These are phyloP conservation scores for Musa balbisiana DNA, from an alignment of 202 grass and related monocot species.

Conservation along the genomic window DNA sequence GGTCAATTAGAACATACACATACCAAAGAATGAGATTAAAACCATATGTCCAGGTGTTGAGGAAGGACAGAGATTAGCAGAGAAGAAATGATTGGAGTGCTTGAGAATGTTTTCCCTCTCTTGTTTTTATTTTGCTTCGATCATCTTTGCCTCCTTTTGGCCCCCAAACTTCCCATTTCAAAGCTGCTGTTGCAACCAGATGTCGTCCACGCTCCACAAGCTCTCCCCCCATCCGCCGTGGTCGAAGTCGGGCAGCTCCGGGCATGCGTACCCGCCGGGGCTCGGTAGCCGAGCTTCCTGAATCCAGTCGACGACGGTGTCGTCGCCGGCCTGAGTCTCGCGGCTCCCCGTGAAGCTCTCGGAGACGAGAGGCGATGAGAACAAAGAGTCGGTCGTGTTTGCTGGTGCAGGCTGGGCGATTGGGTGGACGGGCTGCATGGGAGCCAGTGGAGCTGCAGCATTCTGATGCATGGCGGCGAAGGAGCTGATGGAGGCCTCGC, in stretches of 20 bases:
- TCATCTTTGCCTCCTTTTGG: background rate
- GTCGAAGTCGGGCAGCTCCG: background rate
- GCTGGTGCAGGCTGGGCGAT: background rate
- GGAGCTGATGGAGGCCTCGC: background rate
- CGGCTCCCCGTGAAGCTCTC: background rate
- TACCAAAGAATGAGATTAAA: no score
- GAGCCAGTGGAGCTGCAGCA: background rate
- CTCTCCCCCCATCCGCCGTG: background rate
- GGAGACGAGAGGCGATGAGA: background rate
- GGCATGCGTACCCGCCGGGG: background rate
- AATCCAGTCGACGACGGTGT: background rate
- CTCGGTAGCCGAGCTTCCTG: background rate
- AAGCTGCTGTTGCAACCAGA: conserved; percentile 10
- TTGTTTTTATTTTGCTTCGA: background rate
- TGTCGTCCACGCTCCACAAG: conserved; percentile 17
- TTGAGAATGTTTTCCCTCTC: no score
- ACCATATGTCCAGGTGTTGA: no score
- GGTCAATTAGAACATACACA: no score
- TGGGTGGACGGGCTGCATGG: background rate
- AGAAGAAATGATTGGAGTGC: no score
- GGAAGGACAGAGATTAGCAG: no score
- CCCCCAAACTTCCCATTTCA: background rate
- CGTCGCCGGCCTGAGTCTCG: background rate
- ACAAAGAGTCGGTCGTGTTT: background rate
- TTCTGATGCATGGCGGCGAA: background rate